Evolutionary conservation across 805 yeast species (phyloP).

Genomic region (Hanseniaspora clermontiae): DNA sequence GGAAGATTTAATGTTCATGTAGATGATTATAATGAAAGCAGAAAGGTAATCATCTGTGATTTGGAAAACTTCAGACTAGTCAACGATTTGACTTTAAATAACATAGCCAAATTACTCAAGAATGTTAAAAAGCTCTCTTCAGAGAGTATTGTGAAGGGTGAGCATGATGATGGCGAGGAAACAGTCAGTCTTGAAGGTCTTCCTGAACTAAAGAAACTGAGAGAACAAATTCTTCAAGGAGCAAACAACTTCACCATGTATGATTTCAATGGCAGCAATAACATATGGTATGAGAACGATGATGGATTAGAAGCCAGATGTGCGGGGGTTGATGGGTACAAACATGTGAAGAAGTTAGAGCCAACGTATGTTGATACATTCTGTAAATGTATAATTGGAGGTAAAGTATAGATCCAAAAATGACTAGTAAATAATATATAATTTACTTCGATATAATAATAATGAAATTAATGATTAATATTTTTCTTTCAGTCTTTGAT

Average conservation of each 20-base stretch:
- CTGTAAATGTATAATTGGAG: not conserved
- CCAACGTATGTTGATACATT: not conserved
- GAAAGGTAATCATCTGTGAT: slow-evolving; percentile 27
- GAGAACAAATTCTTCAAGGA: not conserved
- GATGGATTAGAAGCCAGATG: not conserved
- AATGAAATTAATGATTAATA: too few relatives aligned
- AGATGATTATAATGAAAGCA: slow-evolving; percentile 25
- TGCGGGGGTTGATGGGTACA: not conserved
- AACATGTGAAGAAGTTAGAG: not conserved
- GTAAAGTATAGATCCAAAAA: not conserved
- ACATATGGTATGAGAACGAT: not conserved
- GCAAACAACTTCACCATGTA: not conserved
- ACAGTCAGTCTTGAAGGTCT: not conserved
- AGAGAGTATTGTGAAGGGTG: not conserved
- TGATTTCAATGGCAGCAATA: not conserved
- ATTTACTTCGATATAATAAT: too few relatives aligned
- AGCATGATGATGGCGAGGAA: not conserved
- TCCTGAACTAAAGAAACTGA: not conserved
- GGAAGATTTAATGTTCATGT: slow-evolving; percentile 24
- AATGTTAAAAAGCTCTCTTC: slow-evolving; percentile 18
- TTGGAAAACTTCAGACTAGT: slow-evolving; percentile 27
- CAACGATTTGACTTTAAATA: slow-evolving; percentile 26
- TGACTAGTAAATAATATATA: not conserved
- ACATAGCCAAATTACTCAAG: slow-evolving; percentile 26
- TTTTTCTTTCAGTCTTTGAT: too few relatives aligned